Evolutionary conservation across 1,139 yeast genomes (phyloP), one percentile per base, ranked within the genome.

Genomic region (Trichomonascaceae sp.): DNA sequence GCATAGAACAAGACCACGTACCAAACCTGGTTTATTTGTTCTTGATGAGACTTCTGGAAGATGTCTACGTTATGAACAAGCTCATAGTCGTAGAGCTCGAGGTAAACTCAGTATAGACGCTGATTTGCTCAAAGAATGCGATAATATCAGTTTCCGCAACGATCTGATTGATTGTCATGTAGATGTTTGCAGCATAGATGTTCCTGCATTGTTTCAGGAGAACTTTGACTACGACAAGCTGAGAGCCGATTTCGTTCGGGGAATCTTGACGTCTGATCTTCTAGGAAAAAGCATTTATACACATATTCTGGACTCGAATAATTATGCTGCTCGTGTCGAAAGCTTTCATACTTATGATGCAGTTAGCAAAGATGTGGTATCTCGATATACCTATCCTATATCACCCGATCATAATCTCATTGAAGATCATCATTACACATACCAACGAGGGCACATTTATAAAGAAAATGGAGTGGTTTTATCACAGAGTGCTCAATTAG

Each of bases 91-190:
- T 10, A 24, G 49, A 15, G 52, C 48, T 20, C 19, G 48, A 38
- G 64, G 60, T 13, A 67, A 78, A n/a, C 78, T 91, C 36, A 78
- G 80, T 56, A 80, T 93, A 51, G 98, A 93, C 66, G 87, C 95
- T 0, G 96, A 89, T 66, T 76, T 93, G 52, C 76, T 91, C 61
- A 90, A 85, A 60, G 85, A 81, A 57, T 84, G 86, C 46, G 90
- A 86, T 57, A 91, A 87, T 57, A 82, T 93, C 61, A 80, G 81
- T 12, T 76, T 93, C 56, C 80, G 96, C 66, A 95, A 93, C 68
- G 98, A 93, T 70, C 78, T 93, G 61, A 90, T 95, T 59, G 99
- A 93, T 72, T 93, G 99, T 70, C 95, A 87, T 66, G 89, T 93
- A 56, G 99, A 93, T 72, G 89, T 93, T 57, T 93, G 99, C 70